A percentile compares a stretch with the other conserved stretches of the same genome.
These are phyloP conservation scores for Leccinum pellstonianum DNA, from an alignment of 768 basidiomycete genomes.

Conservation along the genomic window DNA sequence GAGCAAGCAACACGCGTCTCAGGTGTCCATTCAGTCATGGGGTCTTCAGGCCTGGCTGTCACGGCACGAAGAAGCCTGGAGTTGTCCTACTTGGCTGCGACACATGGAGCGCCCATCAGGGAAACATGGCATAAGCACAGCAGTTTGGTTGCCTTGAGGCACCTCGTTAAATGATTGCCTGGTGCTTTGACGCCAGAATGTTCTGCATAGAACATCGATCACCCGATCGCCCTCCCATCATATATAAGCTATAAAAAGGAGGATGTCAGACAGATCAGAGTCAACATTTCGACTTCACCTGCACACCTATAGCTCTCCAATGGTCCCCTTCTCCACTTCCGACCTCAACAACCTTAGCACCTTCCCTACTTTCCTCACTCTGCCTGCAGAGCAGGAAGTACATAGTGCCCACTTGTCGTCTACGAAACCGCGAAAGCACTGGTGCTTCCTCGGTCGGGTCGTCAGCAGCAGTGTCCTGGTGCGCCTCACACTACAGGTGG, in stretches of 20 bases:
- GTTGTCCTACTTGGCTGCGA: neutral
- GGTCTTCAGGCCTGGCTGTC: neutral
- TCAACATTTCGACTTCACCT: slow-evolving; percentile 1
- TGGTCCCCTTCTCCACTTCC: slow-evolving; percentile 22
- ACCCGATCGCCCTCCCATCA: neutral
- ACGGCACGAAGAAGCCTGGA: slow-evolving; percentile 12
- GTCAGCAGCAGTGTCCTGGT: slow-evolving; percentile 26
- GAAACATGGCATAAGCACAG: neutral
- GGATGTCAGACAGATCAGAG: neutral
- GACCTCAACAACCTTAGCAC: slow-evolving; percentile 25
- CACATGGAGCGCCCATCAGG: slow-evolving; percentile 1
- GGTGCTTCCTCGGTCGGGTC: slow-evolving; percentile 32
- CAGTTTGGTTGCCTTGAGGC: neutral
- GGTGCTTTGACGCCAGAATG: neutral
- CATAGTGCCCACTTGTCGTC: slow-evolving; percentile 22
- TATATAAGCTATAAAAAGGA: slow-evolving; percentile 16
- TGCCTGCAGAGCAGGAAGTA: slow-evolving; percentile 25
- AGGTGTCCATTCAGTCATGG: neutral
- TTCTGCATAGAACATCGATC: neutral
- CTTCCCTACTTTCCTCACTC: slow-evolving; percentile 24
- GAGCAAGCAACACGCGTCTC: neutral
- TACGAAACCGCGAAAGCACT: slow-evolving; percentile 28
- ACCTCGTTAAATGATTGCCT: neutral
- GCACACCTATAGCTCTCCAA: slow-evolving; percentile 12
- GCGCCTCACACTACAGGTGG: slow-evolving; percentile 30